Percentiles rank a stretch among this genome's conserved stretches.
Conservation (phyloP, 352 stramenopile species). For the Phytophthora nicotianae region DNA sequence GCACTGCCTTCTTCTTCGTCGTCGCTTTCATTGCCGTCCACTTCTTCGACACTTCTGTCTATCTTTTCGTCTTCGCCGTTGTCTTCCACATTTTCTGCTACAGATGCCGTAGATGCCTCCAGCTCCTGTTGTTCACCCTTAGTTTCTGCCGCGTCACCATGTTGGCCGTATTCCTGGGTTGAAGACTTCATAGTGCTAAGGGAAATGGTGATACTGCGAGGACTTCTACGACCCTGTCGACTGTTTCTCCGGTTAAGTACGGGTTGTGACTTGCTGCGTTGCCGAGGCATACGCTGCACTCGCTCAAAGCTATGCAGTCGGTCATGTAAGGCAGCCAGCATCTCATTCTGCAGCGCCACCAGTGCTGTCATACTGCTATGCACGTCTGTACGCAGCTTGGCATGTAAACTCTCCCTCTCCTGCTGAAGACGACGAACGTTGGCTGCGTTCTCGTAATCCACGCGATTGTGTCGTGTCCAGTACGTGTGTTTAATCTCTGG, state of each 20-base stretch:
- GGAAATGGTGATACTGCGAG: conserved; percentile 6
- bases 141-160: not conserved
- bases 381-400: conserved; percentile 49
- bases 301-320: conserved; percentile 42
- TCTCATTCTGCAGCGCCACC: conserved; percentile 51
- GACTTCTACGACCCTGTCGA: conserved; percentile 6
- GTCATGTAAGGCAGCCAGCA: conserved; percentile 46
- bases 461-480: conserved; percentile 59
- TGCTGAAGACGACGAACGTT: conserved; percentile 55
- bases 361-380: conserved; percentile 59
- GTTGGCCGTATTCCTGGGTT: not conserved
- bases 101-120: conserved; percentile 2
- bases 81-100: not conserved
- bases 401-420: conserved; percentile 55
- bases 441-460: conserved; percentile 25
- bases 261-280: conserved; percentile 27
- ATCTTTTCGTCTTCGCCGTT: not conserved
- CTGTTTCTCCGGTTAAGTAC: conserved; percentile 26
- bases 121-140: not conserved
- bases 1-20: conserved; percentile 29
- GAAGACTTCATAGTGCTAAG: conserved; percentile 1
- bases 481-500: conserved; percentile 82
- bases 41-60: conserved; percentile 7
- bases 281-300: conserved; percentile 23
- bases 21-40: conserved; percentile 35